Percentiles rank a stretch among this genome's conserved stretches.
These are phyloP conservation scores for Meripilus lineatus DNA, from an alignment of 1,284 basidiomycete species.

Conservation along the genomic window DNA sequence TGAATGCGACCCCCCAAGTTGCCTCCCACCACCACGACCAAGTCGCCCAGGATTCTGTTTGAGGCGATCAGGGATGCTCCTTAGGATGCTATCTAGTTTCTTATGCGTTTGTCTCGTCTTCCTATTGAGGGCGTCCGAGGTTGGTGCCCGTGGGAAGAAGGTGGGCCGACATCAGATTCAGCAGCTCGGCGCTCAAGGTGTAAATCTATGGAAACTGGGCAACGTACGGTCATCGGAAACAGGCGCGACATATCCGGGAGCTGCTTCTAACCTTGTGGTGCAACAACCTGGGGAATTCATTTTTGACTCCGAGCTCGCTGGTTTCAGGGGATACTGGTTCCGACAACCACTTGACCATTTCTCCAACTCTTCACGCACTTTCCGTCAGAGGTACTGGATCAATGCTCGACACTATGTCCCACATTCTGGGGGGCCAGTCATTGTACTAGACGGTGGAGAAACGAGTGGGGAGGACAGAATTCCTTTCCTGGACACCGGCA, in stretches of 20 bases:
- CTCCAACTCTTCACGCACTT: constrained; percentile 46
- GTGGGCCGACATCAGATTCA: constrained; percentile 12
- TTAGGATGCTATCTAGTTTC: too few relatives aligned
- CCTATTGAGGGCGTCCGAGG: too few relatives aligned
- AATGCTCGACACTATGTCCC: constrained; percentile 80
- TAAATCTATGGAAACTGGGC: constrained; percentile 40
- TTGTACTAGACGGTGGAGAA: constrained; percentile 83
- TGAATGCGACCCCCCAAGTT: too few relatives aligned
- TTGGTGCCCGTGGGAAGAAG: too few relatives aligned
- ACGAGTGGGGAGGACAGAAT: constrained; percentile 70
- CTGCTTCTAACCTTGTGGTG: neutral
- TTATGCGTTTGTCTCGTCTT: too few relatives aligned
- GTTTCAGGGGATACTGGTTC: constrained; percentile 66
- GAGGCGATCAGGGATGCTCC: too few relatives aligned
- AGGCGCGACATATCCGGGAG: constrained; percentile 5
- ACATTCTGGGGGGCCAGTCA: constrained; percentile 68
- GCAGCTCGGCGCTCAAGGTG: constrained; percentile 30
- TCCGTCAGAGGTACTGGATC: constrained; percentile 84
- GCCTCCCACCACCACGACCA: too few relatives aligned
- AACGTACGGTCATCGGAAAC: constrained; percentile 9
- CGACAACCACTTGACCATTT: constrained; percentile 85
- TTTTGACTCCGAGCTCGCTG: constrained; percentile 14
- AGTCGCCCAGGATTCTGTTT: too few relatives aligned
- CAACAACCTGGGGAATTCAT: constrained; percentile 1
- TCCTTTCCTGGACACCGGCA: constrained; percentile 77